A percentile compares a stretch with the other conserved stretches of the same genome.
Evolutionary conservation across 345 rosid genomes (phyloP).

Genomic region (Ricinus communis): DNA sequence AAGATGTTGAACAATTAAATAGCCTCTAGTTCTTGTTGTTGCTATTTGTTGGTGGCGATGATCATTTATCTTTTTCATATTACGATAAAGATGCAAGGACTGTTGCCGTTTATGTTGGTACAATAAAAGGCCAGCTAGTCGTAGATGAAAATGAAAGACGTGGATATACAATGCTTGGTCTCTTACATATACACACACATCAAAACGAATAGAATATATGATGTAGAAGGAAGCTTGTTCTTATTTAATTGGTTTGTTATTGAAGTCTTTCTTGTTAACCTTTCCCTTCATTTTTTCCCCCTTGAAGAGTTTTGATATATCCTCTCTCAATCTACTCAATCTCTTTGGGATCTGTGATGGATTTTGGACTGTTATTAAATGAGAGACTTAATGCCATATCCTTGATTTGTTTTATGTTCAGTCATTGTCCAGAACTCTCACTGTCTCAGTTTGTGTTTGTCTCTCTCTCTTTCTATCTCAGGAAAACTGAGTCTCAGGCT

Average conservation of each 20-base stretch:
- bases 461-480: conserved; percentile 16
- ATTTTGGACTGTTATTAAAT: conserved; percentile 29
- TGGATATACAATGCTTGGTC: neutral
- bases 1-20: conserved; percentile 28
- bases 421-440: conserved; percentile 41
- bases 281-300: neutral
- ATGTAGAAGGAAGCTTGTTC: neutral
- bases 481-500: conserved; percentile 35
- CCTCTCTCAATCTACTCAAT: conserved; percentile 14
- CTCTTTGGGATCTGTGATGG: conserved; percentile 53
- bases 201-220: neutral
- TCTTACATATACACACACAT: neutral
- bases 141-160: conserved; percentile 5
- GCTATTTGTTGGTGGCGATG: no score
- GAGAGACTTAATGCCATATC: conserved; percentile 24
- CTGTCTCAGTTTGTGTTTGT: conserved; percentile 26
- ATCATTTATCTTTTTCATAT: neutral
- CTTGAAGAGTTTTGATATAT: neutral
- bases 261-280: neutral
- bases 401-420: conserved; percentile 50
- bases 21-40: conserved; percentile 8
- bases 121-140: conserved; percentile 10
- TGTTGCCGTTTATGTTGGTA: conserved; percentile 12
- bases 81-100: conserved; percentile 19
- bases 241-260: no score